phyloP scores from a whole-genome alignment of 495 filamentous ascomycete species.

The Paragyromitra xinjiangensis region DNA sequence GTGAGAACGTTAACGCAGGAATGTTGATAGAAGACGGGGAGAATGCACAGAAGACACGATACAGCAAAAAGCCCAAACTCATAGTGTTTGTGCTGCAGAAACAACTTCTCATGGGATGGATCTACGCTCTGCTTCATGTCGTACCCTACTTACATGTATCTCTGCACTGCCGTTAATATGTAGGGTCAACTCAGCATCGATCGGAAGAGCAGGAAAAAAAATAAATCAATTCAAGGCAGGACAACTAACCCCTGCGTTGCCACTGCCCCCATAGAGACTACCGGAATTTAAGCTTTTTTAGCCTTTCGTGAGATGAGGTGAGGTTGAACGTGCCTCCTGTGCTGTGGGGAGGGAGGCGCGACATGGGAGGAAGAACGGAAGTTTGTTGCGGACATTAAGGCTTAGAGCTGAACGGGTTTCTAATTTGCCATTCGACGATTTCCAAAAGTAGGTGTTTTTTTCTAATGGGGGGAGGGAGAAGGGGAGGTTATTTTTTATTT shows the following conservation, averaged over 20 bases:
- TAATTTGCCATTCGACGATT: constrained; percentile 23
- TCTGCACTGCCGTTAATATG: constrained; percentile 5
- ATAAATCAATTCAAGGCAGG: constrained; percentile 13
- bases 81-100: constrained; percentile 6
- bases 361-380: not conserved
- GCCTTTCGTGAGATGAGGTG: not conserved
- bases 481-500: not conserved
- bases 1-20: constrained; percentile 30
- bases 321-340: constrained; percentile 1
- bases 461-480: not conserved
- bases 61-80: not conserved
- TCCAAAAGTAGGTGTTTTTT: not conserved
- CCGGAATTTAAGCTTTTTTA: constrained; percentile 32
- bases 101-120: not conserved
- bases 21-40: constrained; percentile 29
- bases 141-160: not conserved
- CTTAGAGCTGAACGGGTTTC: constrained; percentile 20
- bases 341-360: constrained; percentile 7
- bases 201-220: too few relatives aligned
- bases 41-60: constrained; percentile 9
- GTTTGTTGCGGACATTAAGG: constrained; percentile 28
- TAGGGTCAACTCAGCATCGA: not conserved
- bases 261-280: constrained; percentile 11
- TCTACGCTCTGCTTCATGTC: not conserved
- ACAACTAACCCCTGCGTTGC: constrained; percentile 23